Evolutionary conservation across 257 asterid genomes (phyloP).

Genomic region (Solanum raphanifolium): DNA sequence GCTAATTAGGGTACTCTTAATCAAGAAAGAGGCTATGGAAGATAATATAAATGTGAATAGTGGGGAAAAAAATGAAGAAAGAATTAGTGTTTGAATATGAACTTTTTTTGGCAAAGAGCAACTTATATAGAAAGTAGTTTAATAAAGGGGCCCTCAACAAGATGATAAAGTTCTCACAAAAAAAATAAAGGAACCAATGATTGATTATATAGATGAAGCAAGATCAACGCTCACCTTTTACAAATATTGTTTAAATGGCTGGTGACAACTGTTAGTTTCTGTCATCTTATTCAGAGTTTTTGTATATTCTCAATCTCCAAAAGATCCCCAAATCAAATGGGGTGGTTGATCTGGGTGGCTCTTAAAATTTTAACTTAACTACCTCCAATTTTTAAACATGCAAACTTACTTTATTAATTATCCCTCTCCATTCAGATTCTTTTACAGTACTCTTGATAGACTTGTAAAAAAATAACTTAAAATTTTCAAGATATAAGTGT

Average conservation of each 20-base stretch:
- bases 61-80: not conserved
- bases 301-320: constrained; percentile 37
- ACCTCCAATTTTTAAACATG: not conserved
- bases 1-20: no score
- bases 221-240: constrained; percentile 15
- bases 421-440: not conserved
- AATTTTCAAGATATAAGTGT: no score
- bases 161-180: not conserved
- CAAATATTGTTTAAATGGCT: constrained; percentile 10
- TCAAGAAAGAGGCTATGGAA: not conserved
- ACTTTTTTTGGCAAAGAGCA: not conserved
- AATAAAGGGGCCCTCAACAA: constrained; percentile 18
- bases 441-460: not conserved
- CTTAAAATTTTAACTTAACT: not conserved
- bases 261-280: constrained; percentile 53
- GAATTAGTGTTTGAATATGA: not conserved
- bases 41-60: no score
- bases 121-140: not conserved
- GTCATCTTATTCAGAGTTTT: constrained; percentile 29
- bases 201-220: constrained; percentile 27
- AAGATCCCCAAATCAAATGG: constrained; percentile 42
- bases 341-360: constrained; percentile 39
- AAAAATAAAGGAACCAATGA: constrained; percentile 17
- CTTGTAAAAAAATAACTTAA: no score
- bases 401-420: not conserved